These are phyloP conservation scores for Fusarium redolens DNA, from an alignment of 2,329 filamentous ascomycete genomes.

Conservation along the genomic window DNA sequence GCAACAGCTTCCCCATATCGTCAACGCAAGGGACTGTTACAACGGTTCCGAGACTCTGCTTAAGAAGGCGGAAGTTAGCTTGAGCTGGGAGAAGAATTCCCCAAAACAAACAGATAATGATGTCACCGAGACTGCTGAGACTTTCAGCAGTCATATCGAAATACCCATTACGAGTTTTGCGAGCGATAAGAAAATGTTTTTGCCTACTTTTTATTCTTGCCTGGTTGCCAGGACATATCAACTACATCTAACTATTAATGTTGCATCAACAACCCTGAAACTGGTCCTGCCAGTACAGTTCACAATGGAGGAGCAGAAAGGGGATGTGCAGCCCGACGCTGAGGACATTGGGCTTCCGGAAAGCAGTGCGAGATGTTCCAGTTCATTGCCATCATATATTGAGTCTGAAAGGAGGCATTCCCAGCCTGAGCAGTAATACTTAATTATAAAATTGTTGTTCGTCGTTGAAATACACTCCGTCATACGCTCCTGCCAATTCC, in stretches of 20 bases:
- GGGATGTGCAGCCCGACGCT: background rate
- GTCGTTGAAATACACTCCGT: no score
- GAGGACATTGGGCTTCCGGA: background rate
- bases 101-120: background rate
- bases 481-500: fast-evolving
- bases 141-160: constrained; percentile 2
- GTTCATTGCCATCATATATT: constrained; percentile 8
- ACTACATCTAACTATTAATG: background rate
- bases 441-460: background rate
- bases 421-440: background rate
- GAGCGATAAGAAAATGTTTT: constrained; percentile 12
- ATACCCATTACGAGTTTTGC: background rate
- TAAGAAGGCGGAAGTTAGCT: background rate
- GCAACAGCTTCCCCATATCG: constrained; percentile 12
- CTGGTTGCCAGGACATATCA: constrained; percentile 16
- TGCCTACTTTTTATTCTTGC: constrained; percentile 21
- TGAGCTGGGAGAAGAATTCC: background rate
- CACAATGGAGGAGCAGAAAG: background rate
- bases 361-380: background rate
- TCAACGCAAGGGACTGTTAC: background rate
- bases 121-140: background rate
- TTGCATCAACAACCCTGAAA: background rate
- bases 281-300: constrained; percentile 5
- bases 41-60: background rate
- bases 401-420: constrained; percentile 17